Base-by-base conservation (phyloP, 768 basidiomycete genomes). In the Lactarius hatsudake region DNA sequence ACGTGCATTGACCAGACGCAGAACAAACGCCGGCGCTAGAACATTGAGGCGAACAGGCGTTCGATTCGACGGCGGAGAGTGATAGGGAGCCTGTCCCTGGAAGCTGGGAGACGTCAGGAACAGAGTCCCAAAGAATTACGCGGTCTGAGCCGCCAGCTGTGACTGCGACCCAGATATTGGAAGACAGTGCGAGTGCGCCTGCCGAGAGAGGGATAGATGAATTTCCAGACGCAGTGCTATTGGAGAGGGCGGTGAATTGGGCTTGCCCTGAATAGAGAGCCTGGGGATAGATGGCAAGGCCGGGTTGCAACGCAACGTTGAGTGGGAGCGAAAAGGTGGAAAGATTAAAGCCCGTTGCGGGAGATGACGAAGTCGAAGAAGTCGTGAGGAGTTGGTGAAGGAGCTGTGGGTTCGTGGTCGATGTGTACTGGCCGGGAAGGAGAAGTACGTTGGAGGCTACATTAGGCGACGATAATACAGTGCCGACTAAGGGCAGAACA, bases 351-450 rank as follows among this genome's bases (percentile, higher is more conserved):
- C 91, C 91, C 17, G 83, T 73, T 1, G 87, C 85, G 0, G 86
- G 78, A 15, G 83, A 76, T 60, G 89, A 76, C 5, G 85, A 79
- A 26, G 87, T 83, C 48, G 86, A 86, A 32, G 87, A 81, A 0
- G 87, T 85, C 18, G 88, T 89, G 55, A 93, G 81, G 51, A 87
- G 75, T 61, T 84, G 77, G 73, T 90, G 88, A 23, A 93, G 83
- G 48, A 91, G 80, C 75, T 88, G 81, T 5, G 92, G 92, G 74
- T 84, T 87, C 4, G 89, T 89, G 13, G 86, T 81, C 30, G 86
- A 81, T 0, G 87, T 82, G 71, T 94, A 94, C 77, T 89, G 85
- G 61, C 90, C 91, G 4, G 91, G 91, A 38, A 93, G 84, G 40
- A 93, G 82, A 40, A 86, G 85, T 20, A 90, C 76, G 61, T 79